These are phyloP conservation scores for Venturia asperata DNA, from an alignment of 2,329 filamentous ascomycete genomes.

Conservation along the genomic window DNA sequence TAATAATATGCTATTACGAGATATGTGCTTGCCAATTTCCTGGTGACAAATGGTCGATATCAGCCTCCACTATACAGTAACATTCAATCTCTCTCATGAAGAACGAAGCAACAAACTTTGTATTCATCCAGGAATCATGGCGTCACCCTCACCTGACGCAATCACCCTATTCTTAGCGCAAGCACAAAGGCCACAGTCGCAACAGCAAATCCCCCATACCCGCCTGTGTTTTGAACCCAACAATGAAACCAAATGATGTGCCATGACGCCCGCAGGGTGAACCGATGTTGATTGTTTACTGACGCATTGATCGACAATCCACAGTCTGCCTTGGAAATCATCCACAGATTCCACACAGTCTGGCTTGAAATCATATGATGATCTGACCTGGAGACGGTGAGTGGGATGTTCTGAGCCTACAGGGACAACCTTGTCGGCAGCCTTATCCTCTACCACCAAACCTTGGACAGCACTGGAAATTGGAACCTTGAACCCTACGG, in stretches of 20 bases:
- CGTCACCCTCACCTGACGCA: too few relatives aligned
- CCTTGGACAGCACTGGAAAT: too few relatives aligned
- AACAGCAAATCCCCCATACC: too few relatives aligned
- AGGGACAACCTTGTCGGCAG: background rate
- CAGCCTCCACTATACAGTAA: too few relatives aligned
- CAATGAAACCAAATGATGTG: background rate
- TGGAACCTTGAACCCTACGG: background rate
- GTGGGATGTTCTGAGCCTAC: background rate
- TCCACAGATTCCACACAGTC: background rate
- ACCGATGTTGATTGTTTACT: background rate
- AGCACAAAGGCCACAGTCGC: too few relatives aligned
- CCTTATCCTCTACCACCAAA: background rate
- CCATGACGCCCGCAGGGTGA: background rate
- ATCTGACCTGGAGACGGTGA: background rate
- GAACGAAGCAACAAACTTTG: too few relatives aligned
- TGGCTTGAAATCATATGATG: background rate
- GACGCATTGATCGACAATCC: background rate
- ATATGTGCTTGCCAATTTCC: too few relatives aligned
- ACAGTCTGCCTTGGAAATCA: background rate
- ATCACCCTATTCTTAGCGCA: too few relatives aligned
- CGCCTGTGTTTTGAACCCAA: background rate
- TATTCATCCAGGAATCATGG: too few relatives aligned
- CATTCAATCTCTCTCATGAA: too few relatives aligned
- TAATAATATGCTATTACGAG: too few relatives aligned
- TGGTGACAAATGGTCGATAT: too few relatives aligned